phyloP scores from a whole-genome alignment of 495 filamentous ascomycete genomes.

The Xanthoparmelia taractica region DNA sequence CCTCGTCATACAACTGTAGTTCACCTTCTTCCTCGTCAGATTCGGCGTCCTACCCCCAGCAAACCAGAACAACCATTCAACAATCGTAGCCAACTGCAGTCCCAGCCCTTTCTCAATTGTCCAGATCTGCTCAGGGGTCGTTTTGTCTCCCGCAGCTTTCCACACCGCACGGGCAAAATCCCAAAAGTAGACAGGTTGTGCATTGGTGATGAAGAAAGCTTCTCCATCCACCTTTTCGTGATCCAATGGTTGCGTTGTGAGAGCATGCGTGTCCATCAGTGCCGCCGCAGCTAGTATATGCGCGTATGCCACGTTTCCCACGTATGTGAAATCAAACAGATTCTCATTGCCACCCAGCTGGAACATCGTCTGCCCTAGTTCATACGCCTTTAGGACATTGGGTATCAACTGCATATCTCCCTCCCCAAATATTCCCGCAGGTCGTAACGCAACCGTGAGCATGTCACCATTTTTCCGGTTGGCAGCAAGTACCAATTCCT shows the following conservation, averaged over 20 bases:
- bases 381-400: slow-evolving; percentile 57
- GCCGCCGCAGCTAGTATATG: slow-evolving; percentile 52
- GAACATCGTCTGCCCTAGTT: slow-evolving; percentile 59
- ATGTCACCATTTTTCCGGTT: slow-evolving; percentile 65
- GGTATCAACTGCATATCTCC: slow-evolving; percentile 64
- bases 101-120: slow-evolving; percentile 57
- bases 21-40: slow-evolving; percentile 65
- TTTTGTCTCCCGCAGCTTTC: slow-evolving; percentile 57
- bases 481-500: slow-evolving; percentile 72
- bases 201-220: slow-evolving; percentile 93
- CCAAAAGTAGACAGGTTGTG: slow-evolving; percentile 90
- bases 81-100: slow-evolving; percentile 54
- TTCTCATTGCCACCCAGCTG: slow-evolving; percentile 88
- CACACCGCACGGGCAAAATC: slow-evolving; percentile 78
- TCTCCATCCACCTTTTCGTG: slow-evolving; percentile 84
- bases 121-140: slow-evolving; percentile 56
- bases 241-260: slow-evolving; percentile 53
- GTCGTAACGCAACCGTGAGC: slow-evolving; percentile 73
- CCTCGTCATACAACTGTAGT: slow-evolving; percentile 43
- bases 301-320: slow-evolving; percentile 45
- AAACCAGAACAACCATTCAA: slow-evolving; percentile 60
- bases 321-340: slow-evolving; percentile 52
- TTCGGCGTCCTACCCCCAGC: slow-evolving; percentile 62
- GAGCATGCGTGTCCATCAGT: slow-evolving; percentile 52
- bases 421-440: slow-evolving; percentile 86